phyloP scores from a whole-genome alignment of 345 rosid species.

The Pistacia integerrima region DNA sequence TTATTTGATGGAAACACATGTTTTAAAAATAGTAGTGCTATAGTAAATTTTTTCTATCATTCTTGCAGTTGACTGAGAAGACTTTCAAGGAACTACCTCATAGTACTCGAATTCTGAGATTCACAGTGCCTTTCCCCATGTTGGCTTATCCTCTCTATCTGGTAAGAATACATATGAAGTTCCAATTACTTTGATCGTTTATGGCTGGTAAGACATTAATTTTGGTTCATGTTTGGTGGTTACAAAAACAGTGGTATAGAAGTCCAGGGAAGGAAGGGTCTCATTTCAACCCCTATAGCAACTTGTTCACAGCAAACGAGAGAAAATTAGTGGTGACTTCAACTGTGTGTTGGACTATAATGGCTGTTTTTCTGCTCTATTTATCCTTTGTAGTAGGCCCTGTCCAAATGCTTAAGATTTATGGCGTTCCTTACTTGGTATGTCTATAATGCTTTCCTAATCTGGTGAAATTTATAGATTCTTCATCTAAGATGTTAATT shows the following conservation, averaged over 20 bases:
- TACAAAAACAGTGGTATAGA: slow-evolving; percentile 59
- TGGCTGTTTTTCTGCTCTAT: slow-evolving; percentile 47
- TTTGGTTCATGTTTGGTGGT: not conserved
- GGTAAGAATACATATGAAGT: slow-evolving; percentile 36
- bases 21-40: not conserved
- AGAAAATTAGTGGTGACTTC: slow-evolving; percentile 70
- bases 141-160: slow-evolving; percentile 71
- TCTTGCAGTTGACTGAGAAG: slow-evolving; percentile 60
- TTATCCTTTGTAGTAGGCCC: slow-evolving; percentile 50
- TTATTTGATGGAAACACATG: not conserved
- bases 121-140: slow-evolving; percentile 62
- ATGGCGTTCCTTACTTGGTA: slow-evolving; percentile 78
- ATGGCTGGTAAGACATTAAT: not conserved
- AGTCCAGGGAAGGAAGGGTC: slow-evolving; percentile 98
- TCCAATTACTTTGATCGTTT: slow-evolving; percentile 7
- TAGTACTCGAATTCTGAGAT: slow-evolving; percentile 50
- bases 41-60: slow-evolving; percentile 8
- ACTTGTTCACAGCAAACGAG: slow-evolving; percentile 66
- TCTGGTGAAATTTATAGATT: not conserved
- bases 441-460: not conserved
- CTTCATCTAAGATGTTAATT: not conserved
- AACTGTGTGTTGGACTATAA: slow-evolving; percentile 63
- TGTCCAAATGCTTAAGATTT: slow-evolving; percentile 50
- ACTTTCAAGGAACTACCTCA: slow-evolving; percentile 43
- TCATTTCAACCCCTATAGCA: slow-evolving; percentile 80